Percentiles rank a stretch among this genome's conserved stretches.
Evolutionary conservation across 257 asterid genomes (phyloP).

Genomic region (Gentiana straminea): DNA sequence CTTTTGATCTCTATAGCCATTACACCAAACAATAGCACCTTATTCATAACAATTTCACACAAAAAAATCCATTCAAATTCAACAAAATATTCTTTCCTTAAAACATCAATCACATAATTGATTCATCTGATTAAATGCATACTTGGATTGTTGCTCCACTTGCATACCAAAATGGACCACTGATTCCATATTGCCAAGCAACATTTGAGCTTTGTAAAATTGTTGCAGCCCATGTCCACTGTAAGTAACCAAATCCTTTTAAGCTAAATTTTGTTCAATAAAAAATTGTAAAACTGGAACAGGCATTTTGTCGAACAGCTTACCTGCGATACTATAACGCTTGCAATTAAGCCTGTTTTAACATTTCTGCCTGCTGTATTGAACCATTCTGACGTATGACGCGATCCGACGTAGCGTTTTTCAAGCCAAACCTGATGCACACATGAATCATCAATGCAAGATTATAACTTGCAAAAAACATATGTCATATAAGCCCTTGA

Average conservation of each 20-base stretch:
- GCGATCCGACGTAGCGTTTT: constrained; percentile 79
- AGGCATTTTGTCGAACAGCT: not conserved
- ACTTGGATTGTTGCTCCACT: constrained; percentile 96
- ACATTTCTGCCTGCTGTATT: constrained; percentile 93
- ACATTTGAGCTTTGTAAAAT: constrained; percentile 90
- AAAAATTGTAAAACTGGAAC: not conserved
- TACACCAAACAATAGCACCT: constrained; percentile 85
- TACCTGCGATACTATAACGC: constrained; percentile 95
- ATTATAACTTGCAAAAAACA: not conserved
- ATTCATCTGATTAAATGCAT: constrained; percentile 5
- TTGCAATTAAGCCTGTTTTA: constrained; percentile 88
- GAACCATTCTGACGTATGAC: constrained; percentile 93
- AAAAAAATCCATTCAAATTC: too few relatives aligned
- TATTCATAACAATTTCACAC: constrained; percentile 4
- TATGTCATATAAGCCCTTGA: too few relatives aligned
- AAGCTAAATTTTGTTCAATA: not conserved
- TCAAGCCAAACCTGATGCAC: constrained; percentile 77
- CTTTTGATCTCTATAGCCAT: constrained; percentile 94
- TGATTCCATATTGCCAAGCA: constrained; percentile 88
- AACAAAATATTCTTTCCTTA: too few relatives aligned
- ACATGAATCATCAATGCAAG: not conserved
- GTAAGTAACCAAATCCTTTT: constrained; percentile 12
- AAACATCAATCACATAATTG: not conserved
- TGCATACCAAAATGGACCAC: constrained; percentile 99
- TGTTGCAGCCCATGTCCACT: constrained; percentile 99